A percentile compares a stretch with the other conserved stretches of the same genome.
phyloP scores from a whole-genome alignment of 2,329 filamentous ascomycete genomes.

The Phyllosticta paracitricarpa region DNA sequence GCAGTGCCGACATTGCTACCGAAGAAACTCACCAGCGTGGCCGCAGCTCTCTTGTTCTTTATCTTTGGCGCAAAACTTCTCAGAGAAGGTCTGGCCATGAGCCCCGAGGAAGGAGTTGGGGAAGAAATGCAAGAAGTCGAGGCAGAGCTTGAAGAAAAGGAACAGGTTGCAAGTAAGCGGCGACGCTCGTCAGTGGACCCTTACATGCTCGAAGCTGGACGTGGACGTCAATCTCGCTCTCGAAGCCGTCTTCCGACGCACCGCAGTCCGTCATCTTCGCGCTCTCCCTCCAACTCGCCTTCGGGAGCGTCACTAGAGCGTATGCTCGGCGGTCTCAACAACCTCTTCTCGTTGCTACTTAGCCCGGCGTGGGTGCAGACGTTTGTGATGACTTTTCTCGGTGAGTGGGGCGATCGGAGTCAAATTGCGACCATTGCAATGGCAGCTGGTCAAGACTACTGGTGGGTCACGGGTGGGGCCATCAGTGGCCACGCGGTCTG shows the following conservation, averaged over 20 bases:
- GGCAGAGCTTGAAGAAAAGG: slow-evolving; percentile 85
- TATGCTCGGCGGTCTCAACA: slow-evolving; percentile 59
- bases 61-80: slow-evolving; percentile 80
- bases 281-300: slow-evolving; percentile 34
- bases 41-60: slow-evolving; percentile 77
- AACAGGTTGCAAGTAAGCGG: slow-evolving; percentile 61
- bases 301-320: slow-evolving; percentile 44
- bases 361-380: slow-evolving; percentile 98
- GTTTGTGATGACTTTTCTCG: slow-evolving; percentile 97
- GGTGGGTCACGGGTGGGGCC: slow-evolving; percentile 93
- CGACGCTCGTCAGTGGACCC: slow-evolving; percentile 61
- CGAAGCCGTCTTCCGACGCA: slow-evolving; percentile 70
- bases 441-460: slow-evolving; percentile 96
- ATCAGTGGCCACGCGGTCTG: slow-evolving; percentile 79
- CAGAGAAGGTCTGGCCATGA: slow-evolving; percentile 80
- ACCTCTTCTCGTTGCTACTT: slow-evolving; percentile 76
- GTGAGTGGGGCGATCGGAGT: slow-evolving; percentile 95
- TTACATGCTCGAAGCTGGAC: slow-evolving; percentile 71
- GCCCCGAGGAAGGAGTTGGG: slow-evolving; percentile 78
- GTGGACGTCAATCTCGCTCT: slow-evolving; percentile 62
- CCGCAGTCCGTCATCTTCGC: slow-evolving; percentile 60
- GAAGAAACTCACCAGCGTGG: slow-evolving; percentile 79
- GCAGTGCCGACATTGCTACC: slow-evolving; percentile 83
- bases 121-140: slow-evolving; percentile 98
- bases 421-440: slow-evolving; percentile 98